Percentiles rank a stretch among this genome's conserved stretches.
Evolutionary conservation across 2,329 filamentous ascomycete species (phyloP).

Genomic region (Aspergillus glaucus): DNA sequence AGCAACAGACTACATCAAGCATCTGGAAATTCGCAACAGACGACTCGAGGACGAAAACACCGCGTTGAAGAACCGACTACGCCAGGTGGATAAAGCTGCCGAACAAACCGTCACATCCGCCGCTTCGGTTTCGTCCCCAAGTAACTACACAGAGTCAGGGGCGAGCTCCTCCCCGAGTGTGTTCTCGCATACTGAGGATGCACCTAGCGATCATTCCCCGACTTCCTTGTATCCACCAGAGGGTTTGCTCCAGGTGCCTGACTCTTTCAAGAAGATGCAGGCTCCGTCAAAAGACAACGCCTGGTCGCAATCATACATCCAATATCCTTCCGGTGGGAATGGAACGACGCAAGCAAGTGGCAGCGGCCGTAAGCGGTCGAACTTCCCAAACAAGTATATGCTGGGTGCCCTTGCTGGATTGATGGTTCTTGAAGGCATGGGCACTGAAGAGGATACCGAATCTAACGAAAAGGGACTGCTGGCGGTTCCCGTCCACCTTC

Average conservation of each 20-base stretch:
- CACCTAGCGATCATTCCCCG: constrained; percentile 24
- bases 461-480: constrained; percentile 61
- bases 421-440: constrained; percentile 81
- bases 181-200: constrained; percentile 35
- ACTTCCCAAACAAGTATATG: constrained; percentile 70
- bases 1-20: constrained; percentile 90
- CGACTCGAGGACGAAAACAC: constrained; percentile 75
- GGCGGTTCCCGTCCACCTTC: constrained; percentile 55
- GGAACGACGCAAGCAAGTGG: constrained; percentile 35
- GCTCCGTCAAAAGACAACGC: constrained; percentile 27
- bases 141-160: constrained; percentile 32
- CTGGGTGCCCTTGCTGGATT: constrained; percentile 84
- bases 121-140: constrained; percentile 35
- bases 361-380: constrained; percentile 42
- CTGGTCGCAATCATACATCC: constrained; percentile 36
- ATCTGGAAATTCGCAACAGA: constrained; percentile 85
- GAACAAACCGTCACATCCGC: constrained; percentile 35
- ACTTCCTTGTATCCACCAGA: constrained; percentile 31
- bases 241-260: constrained; percentile 39
- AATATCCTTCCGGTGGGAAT: constrained; percentile 18
- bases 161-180: constrained; percentile 34
- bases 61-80: constrained; percentile 69
- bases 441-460: constrained; percentile 59
- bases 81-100: constrained; percentile 64
- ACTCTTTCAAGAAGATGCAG: constrained; percentile 38